Base-by-base conservation (phyloP, 345 rosid genomes). In the Firmiana major region DNA sequence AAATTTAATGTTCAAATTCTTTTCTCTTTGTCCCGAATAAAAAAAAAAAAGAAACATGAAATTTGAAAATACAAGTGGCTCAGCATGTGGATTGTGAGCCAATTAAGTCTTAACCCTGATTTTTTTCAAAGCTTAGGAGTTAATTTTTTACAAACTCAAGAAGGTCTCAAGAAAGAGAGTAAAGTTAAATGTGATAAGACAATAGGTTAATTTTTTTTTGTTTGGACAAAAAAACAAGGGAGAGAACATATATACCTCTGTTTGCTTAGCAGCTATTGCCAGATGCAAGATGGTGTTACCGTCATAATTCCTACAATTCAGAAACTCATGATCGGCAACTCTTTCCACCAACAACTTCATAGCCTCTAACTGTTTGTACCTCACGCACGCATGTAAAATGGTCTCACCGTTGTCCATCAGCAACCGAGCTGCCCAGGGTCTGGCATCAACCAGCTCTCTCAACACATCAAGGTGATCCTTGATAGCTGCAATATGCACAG, bases 401-500 rank as follows among this genome's bases (percentile, higher is more conserved):
- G 82, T 78, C 80, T 84, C 84, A 0, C 74, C 79, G 6, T 74
- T 54, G 26, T 79, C 83, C 51, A 80, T 70, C 73, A 17, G 17
- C 58, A 28, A 9, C 28, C 65, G 45, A n/a, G 70, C 73, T 53
- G 63, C 59, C 48, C 38, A 43, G 12, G 79, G 72, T 58, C 21
- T 79, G 71, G 38, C 71, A 0, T 54, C 28, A 7, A 75, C 42
- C 22, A 84, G 19, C 60, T 51, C 80, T 21, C 38, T 55, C 76
- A 83, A 71, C 1, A 75, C 75, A 19, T 65, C 43, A 22, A 43
- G 55, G 2, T 77, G 79, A 43, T 84, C 84, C 76, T 81, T 81
- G 65, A 78, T 66, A 10, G 70, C 84, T 22, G 82, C 82, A n/a
- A 84, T 54, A 22, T 80, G 84, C 36, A 81, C 60, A 36, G 86